A percentile compares a stretch with the other conserved stretches of the same genome.
Evolutionary conservation across 2,329 filamentous ascomycete genomes (phyloP).

Genomic region (Claviceps pazoutovae): DNA sequence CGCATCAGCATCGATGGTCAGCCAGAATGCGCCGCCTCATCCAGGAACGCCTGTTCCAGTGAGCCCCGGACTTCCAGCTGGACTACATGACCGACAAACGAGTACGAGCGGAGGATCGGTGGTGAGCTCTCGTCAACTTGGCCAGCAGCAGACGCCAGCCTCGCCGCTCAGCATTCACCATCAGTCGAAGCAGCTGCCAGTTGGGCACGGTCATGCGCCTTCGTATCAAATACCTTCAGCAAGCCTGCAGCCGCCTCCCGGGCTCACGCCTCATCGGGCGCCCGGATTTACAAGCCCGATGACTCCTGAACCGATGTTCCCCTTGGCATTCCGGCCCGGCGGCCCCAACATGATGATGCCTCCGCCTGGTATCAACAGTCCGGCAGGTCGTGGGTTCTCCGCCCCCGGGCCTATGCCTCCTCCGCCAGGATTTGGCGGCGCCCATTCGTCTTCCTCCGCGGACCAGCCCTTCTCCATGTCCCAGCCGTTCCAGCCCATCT

Average conservation of each 20-base stretch:
- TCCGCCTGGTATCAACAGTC: slow-evolving; percentile 37
- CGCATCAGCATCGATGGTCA: slow-evolving; percentile 38
- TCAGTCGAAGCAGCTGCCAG: slow-evolving; percentile 11
- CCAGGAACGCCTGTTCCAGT: slow-evolving; percentile 49
- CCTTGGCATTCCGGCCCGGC: slow-evolving; percentile 30
- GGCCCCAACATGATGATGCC: slow-evolving; percentile 31
- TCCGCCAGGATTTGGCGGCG: slow-evolving; percentile 20
- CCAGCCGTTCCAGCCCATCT: slow-evolving; percentile 16
- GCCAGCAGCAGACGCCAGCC: slow-evolving; percentile 23
- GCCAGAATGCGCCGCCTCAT: slow-evolving; percentile 46
- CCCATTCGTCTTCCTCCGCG: slow-evolving; percentile 11
- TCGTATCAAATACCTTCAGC: slow-evolving; percentile 44
- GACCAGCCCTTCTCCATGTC: slow-evolving; percentile 18
- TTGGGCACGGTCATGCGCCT: slow-evolving; percentile 25
- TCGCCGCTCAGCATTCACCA: slow-evolving; percentile 38
- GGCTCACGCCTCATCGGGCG: slow-evolving; percentile 21
- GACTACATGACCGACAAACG: slow-evolving; percentile 46
- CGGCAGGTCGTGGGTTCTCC: slow-evolving; percentile 30
- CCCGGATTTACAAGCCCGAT: slow-evolving; percentile 44
- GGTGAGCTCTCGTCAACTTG: slow-evolving; percentile 15
- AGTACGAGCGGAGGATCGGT: slow-evolving; percentile 25
- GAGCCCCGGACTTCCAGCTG: slow-evolving; percentile 45
- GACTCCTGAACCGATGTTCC: slow-evolving; percentile 36
- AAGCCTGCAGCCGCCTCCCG: slow-evolving; percentile 34
- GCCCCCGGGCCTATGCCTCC: slow-evolving; percentile 19